Evolutionary conservation across 495 filamentous ascomycete genomes (phyloP).

Genomic region (Xanthoparmelia taractica): DNA sequence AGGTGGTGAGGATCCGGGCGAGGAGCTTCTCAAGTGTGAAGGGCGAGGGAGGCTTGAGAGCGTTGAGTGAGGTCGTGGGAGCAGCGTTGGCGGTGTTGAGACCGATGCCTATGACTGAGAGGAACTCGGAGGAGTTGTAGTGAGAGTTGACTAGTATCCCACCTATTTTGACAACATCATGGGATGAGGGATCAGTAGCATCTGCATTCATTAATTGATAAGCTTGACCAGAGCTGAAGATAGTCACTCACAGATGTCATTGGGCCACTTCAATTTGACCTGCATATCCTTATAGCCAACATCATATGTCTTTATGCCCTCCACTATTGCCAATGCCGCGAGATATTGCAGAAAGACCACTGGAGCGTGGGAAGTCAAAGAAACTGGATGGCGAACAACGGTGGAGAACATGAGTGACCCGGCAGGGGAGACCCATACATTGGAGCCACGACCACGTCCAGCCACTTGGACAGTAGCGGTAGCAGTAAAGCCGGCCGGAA

Average conservation of each 20-base stretch:
- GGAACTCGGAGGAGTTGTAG: conserved; percentile 69
- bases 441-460: conserved; percentile 82
- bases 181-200: conserved; percentile 60
- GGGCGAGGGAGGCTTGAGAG: conserved; percentile 50
- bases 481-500: conserved; percentile 79
- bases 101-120: conserved; percentile 82
- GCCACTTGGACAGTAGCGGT: conserved; percentile 87
- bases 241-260: conserved; percentile 64
- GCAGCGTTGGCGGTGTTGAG: conserved; percentile 79
- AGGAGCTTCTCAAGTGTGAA: conserved; percentile 76
- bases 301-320: conserved; percentile 76
- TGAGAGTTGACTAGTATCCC: conserved; percentile 89
- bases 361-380: conserved; percentile 62
- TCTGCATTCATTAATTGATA: conserved; percentile 36
- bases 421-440: conserved; percentile 90
- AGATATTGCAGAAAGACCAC: conserved; percentile 95
- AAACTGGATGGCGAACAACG: conserved; percentile 70
- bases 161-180: conserved; percentile 79
- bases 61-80: conserved; percentile 81
- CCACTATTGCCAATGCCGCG: conserved; percentile 79
- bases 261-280: conserved; percentile 93
- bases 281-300: conserved; percentile 63
- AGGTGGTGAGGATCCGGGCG: conserved; percentile 69
- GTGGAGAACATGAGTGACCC: conserved; percentile 82
- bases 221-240: neutral